These are phyloP conservation scores for Drechslerella stenobrocha DNA, from an alignment of 2,329 filamentous ascomycete genomes.

Conservation along the genomic window DNA sequence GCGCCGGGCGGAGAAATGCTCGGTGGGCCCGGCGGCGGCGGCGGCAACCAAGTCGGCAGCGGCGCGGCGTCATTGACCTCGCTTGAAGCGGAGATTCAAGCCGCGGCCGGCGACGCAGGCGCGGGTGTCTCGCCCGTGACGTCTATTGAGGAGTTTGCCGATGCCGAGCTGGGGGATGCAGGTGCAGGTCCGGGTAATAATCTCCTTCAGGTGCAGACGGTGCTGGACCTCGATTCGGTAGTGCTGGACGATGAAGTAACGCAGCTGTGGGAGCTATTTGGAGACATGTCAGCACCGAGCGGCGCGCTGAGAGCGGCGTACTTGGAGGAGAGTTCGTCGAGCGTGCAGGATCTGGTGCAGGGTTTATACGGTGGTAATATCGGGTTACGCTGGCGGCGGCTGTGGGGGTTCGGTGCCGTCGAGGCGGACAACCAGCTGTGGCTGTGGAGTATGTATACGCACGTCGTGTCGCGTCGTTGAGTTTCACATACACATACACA, in stretches of 20 bases:
- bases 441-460: conserved; percentile 27
- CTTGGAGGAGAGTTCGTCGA: conserved; percentile 8
- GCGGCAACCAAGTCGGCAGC: too few relatives aligned
- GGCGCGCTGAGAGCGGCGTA: conserved; percentile 21
- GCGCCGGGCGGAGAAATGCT: too few relatives aligned
- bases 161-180: too few relatives aligned
- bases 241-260: background rate
- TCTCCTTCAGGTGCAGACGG: background rate
- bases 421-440: conserved; percentile 22
- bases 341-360: conserved; percentile 4
- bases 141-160: too few relatives aligned
- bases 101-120: too few relatives aligned
- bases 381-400: conserved; percentile 6
- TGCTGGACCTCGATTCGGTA: conserved; percentile 2
- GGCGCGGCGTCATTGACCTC: too few relatives aligned
- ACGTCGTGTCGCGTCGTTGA: background rate
- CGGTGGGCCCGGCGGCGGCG: too few relatives aligned
- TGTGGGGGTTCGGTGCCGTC: conserved; percentile 1
- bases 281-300: background rate
- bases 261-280: conserved; percentile 36
- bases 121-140: too few relatives aligned
- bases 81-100: too few relatives aligned
- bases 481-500: background rate
- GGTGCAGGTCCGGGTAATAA: too few relatives aligned
- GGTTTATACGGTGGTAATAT: conserved; percentile 15